phyloP scores from a whole-genome alignment of 345 rosid genomes.

The Corchorus olitorius region DNA sequence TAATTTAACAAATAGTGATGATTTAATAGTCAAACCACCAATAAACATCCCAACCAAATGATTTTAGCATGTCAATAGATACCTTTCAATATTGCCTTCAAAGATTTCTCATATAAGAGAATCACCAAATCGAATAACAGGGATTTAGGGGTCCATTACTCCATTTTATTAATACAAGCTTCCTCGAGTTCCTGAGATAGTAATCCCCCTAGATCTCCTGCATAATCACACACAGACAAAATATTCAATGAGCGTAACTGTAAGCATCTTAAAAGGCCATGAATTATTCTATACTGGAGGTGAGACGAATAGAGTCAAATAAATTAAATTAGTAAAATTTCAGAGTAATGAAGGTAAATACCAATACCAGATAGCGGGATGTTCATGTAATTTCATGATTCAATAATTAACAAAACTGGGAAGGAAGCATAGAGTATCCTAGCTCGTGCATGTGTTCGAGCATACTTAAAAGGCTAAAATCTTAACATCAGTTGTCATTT shows the following conservation, averaged over 20 bases:
- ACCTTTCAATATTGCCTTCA: not conserved
- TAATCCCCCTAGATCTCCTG: not conserved
- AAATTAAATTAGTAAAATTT: not conserved
- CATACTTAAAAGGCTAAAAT: conserved; percentile 29
- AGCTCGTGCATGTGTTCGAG: conserved; percentile 24
- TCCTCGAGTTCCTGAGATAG: not conserved
- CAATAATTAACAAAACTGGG: conserved; percentile 22
- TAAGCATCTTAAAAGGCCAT: not conserved
- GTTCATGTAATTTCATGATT: not conserved
- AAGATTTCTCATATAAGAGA: not conserved
- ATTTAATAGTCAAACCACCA: not conserved
- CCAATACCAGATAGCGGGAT: conserved; percentile 11
- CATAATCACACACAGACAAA: not conserved
- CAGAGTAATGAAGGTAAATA: not conserved
- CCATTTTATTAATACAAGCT: not conserved
- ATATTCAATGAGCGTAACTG: not conserved
- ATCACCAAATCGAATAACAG: not conserved
- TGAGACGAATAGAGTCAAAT: not conserved
- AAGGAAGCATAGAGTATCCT: conserved; percentile 27
- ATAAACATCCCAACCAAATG: not conserved
- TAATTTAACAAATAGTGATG: not conserved
- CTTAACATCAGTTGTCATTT: conserved; percentile 21
- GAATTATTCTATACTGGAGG: not conserved
- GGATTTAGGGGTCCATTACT: not conserved
- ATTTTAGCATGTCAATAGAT: not conserved